Evolutionary conservation across 2,329 filamentous ascomycete species (phyloP).

Genomic region (Cytospora schulzeri): DNA sequence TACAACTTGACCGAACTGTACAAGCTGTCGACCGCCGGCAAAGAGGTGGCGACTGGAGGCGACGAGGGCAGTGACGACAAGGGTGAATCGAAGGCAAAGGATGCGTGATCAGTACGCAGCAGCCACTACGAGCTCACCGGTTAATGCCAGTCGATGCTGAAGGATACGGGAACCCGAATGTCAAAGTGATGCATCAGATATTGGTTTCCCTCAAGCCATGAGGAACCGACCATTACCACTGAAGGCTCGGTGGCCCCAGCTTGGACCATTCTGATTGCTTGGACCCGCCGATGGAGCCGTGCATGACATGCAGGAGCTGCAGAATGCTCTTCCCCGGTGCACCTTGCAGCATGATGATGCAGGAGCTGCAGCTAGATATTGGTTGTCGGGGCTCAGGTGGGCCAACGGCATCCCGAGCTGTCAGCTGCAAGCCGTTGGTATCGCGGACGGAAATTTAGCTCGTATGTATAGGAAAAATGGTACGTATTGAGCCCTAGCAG

Average conservation of each 20-base stretch:
- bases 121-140: not conserved
- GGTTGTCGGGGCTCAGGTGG: not conserved
- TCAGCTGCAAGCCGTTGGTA: not conserved
- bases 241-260: not conserved
- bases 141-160: not conserved
- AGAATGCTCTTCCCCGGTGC: not conserved
- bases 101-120: not conserved
- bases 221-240: not conserved
- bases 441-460: not conserved
- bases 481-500: not conserved
- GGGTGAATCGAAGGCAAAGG: not conserved
- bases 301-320: not conserved
- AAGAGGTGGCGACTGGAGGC: slow-evolving; percentile 1
- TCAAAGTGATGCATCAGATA: not conserved
- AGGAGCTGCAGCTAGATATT: not conserved
- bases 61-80: slow-evolving; percentile 8
- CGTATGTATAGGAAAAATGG: not conserved
- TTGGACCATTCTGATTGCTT: not conserved
- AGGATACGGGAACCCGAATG: not conserved
- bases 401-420: not conserved
- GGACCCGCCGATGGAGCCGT: not conserved
- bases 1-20: slow-evolving; percentile 80
- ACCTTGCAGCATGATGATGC: not conserved
- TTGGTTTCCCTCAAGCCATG: not conserved
- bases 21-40: slow-evolving; percentile 37